Evolutionary conservation across 495 filamentous ascomycete species (phyloP).

Genomic region (Penicillium waksmanii): DNA sequence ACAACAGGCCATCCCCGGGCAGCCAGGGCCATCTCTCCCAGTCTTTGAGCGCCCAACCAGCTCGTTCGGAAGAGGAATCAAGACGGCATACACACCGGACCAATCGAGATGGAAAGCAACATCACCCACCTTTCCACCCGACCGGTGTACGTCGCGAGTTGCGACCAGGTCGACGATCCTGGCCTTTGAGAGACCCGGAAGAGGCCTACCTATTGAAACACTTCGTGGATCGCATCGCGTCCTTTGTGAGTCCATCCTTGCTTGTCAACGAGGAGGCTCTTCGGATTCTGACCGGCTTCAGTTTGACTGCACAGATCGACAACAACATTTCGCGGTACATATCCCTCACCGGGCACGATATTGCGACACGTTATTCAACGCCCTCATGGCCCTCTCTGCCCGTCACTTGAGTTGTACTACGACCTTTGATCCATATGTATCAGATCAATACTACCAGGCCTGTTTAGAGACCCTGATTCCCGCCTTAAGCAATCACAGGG

Average conservation of each 20-base stretch:
- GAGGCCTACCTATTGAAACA: constrained; percentile 26
- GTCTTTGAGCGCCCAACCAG: not conserved
- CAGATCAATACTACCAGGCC: constrained; percentile 52
- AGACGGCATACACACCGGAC: not conserved
- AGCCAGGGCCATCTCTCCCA: not conserved
- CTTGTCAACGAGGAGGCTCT: too few species aligned
- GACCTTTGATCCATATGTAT: constrained; percentile 48
- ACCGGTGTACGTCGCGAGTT: not conserved
- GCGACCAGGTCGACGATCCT: constrained; percentile 11
- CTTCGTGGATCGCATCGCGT: constrained; percentile 29
- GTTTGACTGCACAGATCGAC: constrained; percentile 62
- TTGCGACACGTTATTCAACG: constrained; percentile 58
- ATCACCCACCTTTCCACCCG: not conserved
- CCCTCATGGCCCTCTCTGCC: constrained; percentile 61
- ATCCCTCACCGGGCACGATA: constrained; percentile 54
- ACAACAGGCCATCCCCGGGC: not conserved
- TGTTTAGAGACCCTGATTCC: constrained; percentile 56
- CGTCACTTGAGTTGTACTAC: constrained; percentile 55
- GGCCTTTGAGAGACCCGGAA: constrained; percentile 29
- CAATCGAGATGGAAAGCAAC: not conserved
- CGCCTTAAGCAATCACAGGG: constrained; percentile 48
- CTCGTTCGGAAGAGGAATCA: not conserved
- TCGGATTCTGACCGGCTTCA: constrained; percentile 21
- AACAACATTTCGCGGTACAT: constrained; percentile 55
- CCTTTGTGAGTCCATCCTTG: constrained; percentile 23